Conservation (phyloP, 2,329 filamentous ascomycete species). For the Paramyrothecium sp. region DNA sequence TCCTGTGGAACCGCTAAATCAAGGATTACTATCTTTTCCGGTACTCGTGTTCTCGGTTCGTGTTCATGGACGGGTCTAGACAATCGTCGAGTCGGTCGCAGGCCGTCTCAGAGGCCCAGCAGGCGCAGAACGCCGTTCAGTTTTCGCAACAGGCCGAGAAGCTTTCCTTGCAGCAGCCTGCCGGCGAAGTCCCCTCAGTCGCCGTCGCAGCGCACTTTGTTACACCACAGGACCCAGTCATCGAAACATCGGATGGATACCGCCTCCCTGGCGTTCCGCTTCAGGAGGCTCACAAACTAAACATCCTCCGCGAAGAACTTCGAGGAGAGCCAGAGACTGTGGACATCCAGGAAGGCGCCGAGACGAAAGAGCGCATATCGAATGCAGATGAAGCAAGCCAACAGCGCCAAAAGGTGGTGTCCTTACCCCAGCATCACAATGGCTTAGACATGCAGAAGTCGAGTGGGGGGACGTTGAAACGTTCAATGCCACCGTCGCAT, state of each 20-base stretch:
- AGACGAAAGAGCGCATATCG: conserved; percentile 21
- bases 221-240: conserved; percentile 70
- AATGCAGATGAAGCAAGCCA: conserved; percentile 25
- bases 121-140: conserved; percentile 45
- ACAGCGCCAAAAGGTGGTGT: conserved; percentile 18
- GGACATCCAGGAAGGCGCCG: conserved; percentile 20
- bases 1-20: background rate
- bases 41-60: background rate
- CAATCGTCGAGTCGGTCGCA: conserved; percentile 5
- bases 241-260: conserved; percentile 65
- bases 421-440: conserved; percentile 24
- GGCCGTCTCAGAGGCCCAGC: conserved; percentile 16
- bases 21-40: background rate
- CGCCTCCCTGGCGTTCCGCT: conserved; percentile 68
- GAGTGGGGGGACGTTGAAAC: conserved; percentile 43
- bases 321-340: conserved; percentile 23
- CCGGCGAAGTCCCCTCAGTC: conserved; percentile 31
- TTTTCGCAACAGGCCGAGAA: conserved; percentile 63
- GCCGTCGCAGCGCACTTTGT: conserved; percentile 64
- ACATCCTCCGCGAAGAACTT: conserved; percentile 55
- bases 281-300: conserved; percentile 69
- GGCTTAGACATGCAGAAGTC: conserved; percentile 38
- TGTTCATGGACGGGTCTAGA: background rate
- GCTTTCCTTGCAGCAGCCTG: conserved; percentile 41
- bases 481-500: conserved; percentile 59